Evolutionary conservation across 176 grass and related monocot species (phyloP).

Genomic region (Chrysopogon serrulatus): DNA sequence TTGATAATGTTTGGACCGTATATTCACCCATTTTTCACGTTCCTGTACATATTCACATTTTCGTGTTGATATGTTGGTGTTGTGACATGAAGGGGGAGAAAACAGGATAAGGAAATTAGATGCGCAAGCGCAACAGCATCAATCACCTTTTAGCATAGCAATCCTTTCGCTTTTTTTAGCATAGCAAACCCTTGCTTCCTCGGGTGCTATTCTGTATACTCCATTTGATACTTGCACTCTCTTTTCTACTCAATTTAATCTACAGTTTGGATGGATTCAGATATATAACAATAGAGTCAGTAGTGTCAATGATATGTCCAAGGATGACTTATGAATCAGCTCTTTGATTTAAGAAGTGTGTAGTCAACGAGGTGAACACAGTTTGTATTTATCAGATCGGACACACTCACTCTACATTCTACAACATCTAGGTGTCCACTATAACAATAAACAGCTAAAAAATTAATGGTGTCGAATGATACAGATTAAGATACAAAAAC

Average conservation of each 20-base stretch:
- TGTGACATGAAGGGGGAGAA: too few species aligned
- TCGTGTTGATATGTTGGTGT: too few species aligned
- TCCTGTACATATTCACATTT: too few species aligned
- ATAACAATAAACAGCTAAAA: constrained; percentile 3
- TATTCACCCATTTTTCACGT: too few species aligned
- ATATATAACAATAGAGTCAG: not conserved
- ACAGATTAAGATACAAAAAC: not conserved
- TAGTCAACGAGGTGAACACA: not conserved
- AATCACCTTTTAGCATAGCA: too few species aligned
- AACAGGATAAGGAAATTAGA: too few species aligned
- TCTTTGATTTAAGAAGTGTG: not conserved
- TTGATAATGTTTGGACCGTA: too few species aligned
- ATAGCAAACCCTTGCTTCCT: too few species aligned
- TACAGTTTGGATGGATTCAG: not conserved
- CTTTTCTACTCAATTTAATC: not conserved
- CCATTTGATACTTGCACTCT: not conserved
- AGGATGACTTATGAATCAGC: not conserved
- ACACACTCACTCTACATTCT: too few species aligned
- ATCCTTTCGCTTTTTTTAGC: too few species aligned
- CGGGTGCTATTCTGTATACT: too few species aligned
- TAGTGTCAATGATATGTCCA: not conserved
- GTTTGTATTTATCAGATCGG: not conserved
- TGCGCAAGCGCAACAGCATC: too few species aligned
- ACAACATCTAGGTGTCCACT: constrained; percentile 32
- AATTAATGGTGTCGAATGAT: not conserved